phyloP scores from a whole-genome alignment of 163 green algal species.

The Chlorella variabilis region DNA sequence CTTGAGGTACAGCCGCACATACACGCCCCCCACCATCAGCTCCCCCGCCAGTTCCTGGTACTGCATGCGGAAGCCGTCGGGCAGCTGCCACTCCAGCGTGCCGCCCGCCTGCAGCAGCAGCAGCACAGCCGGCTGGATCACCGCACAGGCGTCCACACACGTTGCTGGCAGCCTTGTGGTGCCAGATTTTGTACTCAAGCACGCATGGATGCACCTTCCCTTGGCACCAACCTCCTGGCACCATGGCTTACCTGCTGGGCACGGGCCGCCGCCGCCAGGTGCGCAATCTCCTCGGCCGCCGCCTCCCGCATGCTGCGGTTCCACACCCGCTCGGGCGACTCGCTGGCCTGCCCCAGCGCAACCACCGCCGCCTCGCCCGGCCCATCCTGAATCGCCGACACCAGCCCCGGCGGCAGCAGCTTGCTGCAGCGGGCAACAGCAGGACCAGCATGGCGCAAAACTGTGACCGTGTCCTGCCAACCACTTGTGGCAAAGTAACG shows the following conservation, averaged over 20 bases:
- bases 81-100: conserved; percentile 60
- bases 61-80: conserved; percentile 57
- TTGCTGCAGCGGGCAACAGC: conserved; percentile 58
- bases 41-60: conserved; percentile 69
- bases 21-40: conserved; percentile 89
- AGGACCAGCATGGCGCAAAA: too few relatives aligned
- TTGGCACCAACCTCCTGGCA: too few relatives aligned
- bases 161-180: too few relatives aligned
- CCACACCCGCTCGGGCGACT: conserved; percentile 92
- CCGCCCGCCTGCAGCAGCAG: conserved; percentile 3
- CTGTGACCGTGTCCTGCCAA: too few relatives aligned
- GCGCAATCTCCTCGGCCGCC: conserved; percentile 65
- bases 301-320: conserved; percentile 68
- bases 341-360: conserved; percentile 62
- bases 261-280: conserved; percentile 54
- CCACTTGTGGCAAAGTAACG: too few relatives aligned
- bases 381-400: conserved; percentile 75
- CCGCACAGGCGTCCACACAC: too few relatives aligned
- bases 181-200: too few relatives aligned
- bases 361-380: conserved; percentile 65
- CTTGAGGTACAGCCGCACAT: conserved; percentile 92
- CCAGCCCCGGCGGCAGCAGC: conserved; percentile 83
- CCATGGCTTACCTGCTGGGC: conserved; percentile 32
- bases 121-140: too few relatives aligned
- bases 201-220: too few relatives aligned